phyloP scores from a whole-genome alignment of 768 basidiomycete genomes.

The Tulasnella sp. region DNA sequence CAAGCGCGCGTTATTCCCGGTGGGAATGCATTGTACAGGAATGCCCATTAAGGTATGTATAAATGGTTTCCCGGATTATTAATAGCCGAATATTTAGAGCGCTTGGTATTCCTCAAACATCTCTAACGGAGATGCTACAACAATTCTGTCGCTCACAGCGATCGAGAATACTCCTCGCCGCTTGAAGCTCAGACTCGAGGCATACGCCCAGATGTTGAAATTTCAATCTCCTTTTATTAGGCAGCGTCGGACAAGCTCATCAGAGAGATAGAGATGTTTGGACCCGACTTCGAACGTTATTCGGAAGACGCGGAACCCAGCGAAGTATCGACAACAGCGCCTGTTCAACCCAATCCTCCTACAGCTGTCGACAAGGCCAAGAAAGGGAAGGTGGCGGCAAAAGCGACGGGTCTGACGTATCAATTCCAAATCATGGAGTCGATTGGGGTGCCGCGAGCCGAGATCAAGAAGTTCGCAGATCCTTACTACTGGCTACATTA shows the following conservation, averaged over 20 bases:
- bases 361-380: slow-evolving; percentile 64
- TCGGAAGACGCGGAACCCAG: slow-evolving; percentile 34
- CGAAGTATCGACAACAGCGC: slow-evolving; percentile 29
- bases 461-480: slow-evolving; percentile 95
- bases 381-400: slow-evolving; percentile 90
- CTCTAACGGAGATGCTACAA: too few relatives aligned
- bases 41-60: slow-evolving; percentile 93
- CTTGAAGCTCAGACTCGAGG: not conserved
- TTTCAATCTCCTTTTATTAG: slow-evolving; percentile 43
- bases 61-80: too few relatives aligned
- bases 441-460: slow-evolving; percentile 73
- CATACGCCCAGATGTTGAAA: too few relatives aligned
- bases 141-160: too few relatives aligned
- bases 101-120: too few relatives aligned
- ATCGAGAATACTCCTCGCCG: not conserved
- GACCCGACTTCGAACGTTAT: slow-evolving; percentile 72
- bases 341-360: slow-evolving; percentile 25
- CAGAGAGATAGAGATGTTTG: slow-evolving; percentile 94
- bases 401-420: slow-evolving; percentile 87
- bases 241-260: slow-evolving; percentile 96
- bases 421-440: slow-evolving; percentile 99
- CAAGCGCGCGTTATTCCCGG: slow-evolving; percentile 91
- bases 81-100: too few relatives aligned
- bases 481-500: slow-evolving; percentile 86
- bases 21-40: slow-evolving; percentile 94